Evolutionary conservation across 805 yeast species (phyloP).

Genomic region (Lachancea nothofagi): DNA sequence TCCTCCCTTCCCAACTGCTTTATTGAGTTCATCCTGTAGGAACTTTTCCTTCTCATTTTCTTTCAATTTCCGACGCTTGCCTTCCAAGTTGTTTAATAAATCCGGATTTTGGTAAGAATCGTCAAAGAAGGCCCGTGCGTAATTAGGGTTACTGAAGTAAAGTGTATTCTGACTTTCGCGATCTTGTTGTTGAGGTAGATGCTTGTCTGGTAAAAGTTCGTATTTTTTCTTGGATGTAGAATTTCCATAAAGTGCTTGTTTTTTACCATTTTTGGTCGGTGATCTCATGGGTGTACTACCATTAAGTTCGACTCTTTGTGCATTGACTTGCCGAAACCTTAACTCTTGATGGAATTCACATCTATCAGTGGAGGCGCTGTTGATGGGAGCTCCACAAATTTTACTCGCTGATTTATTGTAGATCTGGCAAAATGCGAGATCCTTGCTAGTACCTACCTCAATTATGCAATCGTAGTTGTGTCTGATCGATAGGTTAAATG

Average conservation of each 20-base stretch:
- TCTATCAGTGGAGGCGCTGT: constrained; percentile 44
- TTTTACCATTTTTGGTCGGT: constrained; percentile 42
- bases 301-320: constrained; percentile 74
- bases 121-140: constrained; percentile 48
- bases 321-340: constrained; percentile 44
- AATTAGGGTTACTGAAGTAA: constrained; percentile 38
- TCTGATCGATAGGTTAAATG: constrained; percentile 53
- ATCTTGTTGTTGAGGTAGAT: constrained; percentile 7
- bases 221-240: constrained; percentile 22
- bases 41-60: constrained; percentile 32
- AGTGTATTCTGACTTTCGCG: constrained; percentile 17
- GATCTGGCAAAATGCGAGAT: constrained; percentile 63
- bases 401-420: constrained; percentile 42
- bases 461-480: constrained; percentile 48
- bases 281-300: constrained; percentile 53
- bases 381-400: constrained; percentile 57
- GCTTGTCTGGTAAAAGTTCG: constrained; percentile 12
- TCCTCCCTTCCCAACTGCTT: constrained; percentile 8
- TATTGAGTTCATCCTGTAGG: constrained; percentile 29
- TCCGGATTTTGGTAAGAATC: constrained; percentile 46
- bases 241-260: constrained; percentile 40
- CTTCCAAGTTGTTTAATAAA: constrained; percentile 36
- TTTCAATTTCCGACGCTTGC: constrained; percentile 36
- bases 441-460: constrained; percentile 67
- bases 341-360: constrained; percentile 72